Evolutionary conservation across 306 rosid species (phyloP), one percentile per base, ranked within the genome.

Genomic region (Prunus mume): DNA sequence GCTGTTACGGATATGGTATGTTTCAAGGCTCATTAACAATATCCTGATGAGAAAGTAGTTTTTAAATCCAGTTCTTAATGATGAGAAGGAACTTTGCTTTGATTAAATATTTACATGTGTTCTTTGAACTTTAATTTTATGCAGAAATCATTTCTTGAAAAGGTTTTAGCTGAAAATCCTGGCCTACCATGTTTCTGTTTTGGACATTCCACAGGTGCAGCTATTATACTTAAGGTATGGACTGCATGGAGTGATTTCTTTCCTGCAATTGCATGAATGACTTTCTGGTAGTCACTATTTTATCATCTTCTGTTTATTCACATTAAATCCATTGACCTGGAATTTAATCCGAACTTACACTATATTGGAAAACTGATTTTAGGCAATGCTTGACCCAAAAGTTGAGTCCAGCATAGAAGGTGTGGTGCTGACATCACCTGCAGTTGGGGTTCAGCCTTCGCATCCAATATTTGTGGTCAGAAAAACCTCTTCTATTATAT

Each of bases 181-280:
- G 96, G 89, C 10, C 84, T 89, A 45, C 97, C 97, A 20, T 91
- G 93, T 78, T 89, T 95, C 79, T 92, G 91, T 81, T 89, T 87
- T 79, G 97, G 91, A 68, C 99, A 95, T 83, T 95, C 99, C 63
- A 95, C 99, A 11, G 97, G 99, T 51, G 97, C 87, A 71, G 97
- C 99, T 67, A 95, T 95, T 71, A 68, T 85, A 64, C 89, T 95
- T 1, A 95, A 95, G 97, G 99, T 95, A 83, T 50, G 43, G 8
- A 27, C 65, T 71, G 41, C 30, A 19, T 28, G 13, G 51, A 76
- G 65, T 22, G 41, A 20, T 25, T 38, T 69, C 38, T 73, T 47
- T 38, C 74, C 68, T 50, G 62, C 67, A 32, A 76, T 81, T 14
- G 56, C 41, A 25, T 57, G 15, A 73, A 15, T 67, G 71, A 22